Conservation (phyloP, 306 rosid species). For the Castanea crenata region DNA sequence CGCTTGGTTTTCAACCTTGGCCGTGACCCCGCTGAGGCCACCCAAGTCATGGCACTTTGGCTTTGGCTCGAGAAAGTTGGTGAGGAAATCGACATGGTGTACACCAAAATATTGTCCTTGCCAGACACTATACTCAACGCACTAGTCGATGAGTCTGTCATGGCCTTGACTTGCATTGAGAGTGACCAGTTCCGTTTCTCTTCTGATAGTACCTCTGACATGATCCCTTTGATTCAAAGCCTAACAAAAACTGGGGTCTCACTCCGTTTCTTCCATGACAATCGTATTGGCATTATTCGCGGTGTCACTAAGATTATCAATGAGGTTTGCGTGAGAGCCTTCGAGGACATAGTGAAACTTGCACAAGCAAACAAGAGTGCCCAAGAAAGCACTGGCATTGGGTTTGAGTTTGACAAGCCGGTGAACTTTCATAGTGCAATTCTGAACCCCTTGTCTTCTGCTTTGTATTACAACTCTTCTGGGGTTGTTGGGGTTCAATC, state of each 20-base stretch:
- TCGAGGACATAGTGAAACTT: conserved; percentile 38
- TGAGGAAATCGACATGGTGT: conserved; percentile 13
- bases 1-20: conserved; percentile 36
- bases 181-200: conserved; percentile 12
- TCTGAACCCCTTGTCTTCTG: background rate
- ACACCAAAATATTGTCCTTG: conserved; percentile 26
- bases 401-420: background rate
- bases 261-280: conserved; percentile 34
- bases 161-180: conserved; percentile 39
- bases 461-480: background rate
- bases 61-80: conserved; percentile 52
- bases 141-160: conserved; percentile 37
- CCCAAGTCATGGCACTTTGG: conserved; percentile 54
- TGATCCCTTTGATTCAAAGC: conserved; percentile 29
- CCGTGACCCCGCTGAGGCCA: conserved; percentile 40
- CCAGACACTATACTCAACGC: conserved; percentile 23
- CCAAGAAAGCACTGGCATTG: background rate
- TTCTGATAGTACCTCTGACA: background rate
- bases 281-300: conserved; percentile 22
- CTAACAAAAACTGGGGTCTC: conserved; percentile 16
- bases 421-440: background rate
- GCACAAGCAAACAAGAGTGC: background rate
- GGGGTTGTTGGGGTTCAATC: background rate
- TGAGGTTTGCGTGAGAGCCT: conserved; percentile 45
- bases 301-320: conserved; percentile 22